phyloP scores from a whole-genome alignment of 495 filamentous ascomycete genomes.

The Acidiella bohemica region DNA sequence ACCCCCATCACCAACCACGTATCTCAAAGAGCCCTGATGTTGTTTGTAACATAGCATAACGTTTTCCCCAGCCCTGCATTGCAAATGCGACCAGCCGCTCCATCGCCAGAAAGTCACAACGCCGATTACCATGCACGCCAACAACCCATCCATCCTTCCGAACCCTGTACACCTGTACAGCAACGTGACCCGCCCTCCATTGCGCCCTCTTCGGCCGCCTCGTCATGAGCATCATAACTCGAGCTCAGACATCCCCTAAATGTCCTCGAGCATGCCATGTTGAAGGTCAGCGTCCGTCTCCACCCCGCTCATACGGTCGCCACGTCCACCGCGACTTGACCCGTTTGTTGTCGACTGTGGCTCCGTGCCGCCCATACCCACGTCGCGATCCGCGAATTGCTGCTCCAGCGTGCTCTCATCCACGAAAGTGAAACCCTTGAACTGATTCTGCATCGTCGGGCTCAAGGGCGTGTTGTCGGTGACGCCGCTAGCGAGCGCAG shows the following conservation, averaged over 20 bases:
- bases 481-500: constrained; percentile 56
- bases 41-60: no score
- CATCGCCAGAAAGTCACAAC: no score
- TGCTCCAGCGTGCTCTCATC: constrained; percentile 94
- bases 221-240: no score
- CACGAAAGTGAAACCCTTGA: constrained; percentile 95
- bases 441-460: constrained; percentile 92
- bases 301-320: constrained; percentile 30
- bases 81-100: no score
- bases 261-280: constrained; percentile 29
- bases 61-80: no score
- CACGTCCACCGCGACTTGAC: constrained; percentile 16
- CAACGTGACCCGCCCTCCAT: no score
- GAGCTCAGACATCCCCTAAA: constrained; percentile 2
- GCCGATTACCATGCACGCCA: no score
- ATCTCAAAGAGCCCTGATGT: no score
- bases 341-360: constrained; percentile 18
- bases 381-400: constrained; percentile 49
- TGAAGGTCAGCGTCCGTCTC: constrained; percentile 27
- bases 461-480: constrained; percentile 79
- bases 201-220: no score
- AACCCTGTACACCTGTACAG: no score
- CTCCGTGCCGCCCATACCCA: constrained; percentile 39
- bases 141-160: no score
- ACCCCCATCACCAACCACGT: no score